Evolutionary conservation across 2,329 filamentous ascomycete species (phyloP).

Genomic region (Ambrosiella xylebori): DNA sequence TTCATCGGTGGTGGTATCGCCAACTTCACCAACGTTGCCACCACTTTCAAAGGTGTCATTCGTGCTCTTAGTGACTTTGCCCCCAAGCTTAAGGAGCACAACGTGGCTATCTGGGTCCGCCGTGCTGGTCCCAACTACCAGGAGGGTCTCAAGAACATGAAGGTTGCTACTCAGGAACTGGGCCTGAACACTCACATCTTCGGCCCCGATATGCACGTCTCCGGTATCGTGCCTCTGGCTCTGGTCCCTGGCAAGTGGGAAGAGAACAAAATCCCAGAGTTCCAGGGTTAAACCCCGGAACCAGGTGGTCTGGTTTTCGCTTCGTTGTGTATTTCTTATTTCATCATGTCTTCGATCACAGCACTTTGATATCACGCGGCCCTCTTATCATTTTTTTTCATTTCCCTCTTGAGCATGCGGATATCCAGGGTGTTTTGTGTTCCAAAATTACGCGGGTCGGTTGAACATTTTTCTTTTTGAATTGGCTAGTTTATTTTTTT

Average conservation of each 20-base stretch:
- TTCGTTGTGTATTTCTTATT: not conserved
- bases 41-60: slow-evolving; percentile 99
- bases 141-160: slow-evolving; percentile 99
- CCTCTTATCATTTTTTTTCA: not conserved
- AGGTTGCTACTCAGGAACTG: slow-evolving; percentile 84
- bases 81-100: slow-evolving; percentile 78
- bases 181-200: slow-evolving; percentile 54
- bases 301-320: not conserved
- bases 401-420: slow-evolving; percentile 2
- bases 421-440: slow-evolving; percentile 7
- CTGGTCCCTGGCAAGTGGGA: slow-evolving; percentile 51
- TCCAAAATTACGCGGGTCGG: slow-evolving; percentile 8
- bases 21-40: slow-evolving; percentile 99
- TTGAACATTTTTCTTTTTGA: slow-evolving; percentile 3
- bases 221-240: slow-evolving; percentile 86
- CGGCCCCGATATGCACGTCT: slow-evolving; percentile 81
- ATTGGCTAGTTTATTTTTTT: slow-evolving; percentile 2
- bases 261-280: slow-evolving; percentile 43
- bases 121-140: slow-evolving; percentile 91
- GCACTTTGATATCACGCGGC: not conserved
- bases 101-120: slow-evolving; percentile 91
- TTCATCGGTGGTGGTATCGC: slow-evolving; percentile 99
- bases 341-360: not conserved
- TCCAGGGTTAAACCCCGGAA: slow-evolving; percentile 30
- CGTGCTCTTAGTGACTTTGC: slow-evolving; percentile 83